Percentiles rank a stretch among this genome's conserved stretches.
phyloP scores from a whole-genome alignment of 306 rosid species.

The Quercus bicolor region DNA sequence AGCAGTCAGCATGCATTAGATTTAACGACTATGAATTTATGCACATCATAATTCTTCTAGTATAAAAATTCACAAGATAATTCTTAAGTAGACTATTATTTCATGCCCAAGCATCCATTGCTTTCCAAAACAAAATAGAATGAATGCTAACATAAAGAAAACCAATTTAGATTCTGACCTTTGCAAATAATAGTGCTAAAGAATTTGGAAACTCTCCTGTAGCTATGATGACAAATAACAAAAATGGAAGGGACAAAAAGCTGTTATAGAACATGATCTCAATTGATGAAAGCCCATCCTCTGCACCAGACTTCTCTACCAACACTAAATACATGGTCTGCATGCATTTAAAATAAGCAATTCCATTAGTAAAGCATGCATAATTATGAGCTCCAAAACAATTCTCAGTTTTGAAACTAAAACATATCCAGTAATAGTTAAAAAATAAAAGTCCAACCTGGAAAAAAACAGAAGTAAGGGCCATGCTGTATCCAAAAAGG shows the following conservation, averaged over 20 bases:
- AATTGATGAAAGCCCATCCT: slow-evolving; percentile 81
- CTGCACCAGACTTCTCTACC: slow-evolving; percentile 96
- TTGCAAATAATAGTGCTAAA: slow-evolving; percentile 61
- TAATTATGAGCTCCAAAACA: background rate
- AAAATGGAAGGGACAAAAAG: slow-evolving; percentile 85
- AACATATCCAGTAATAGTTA: background rate
- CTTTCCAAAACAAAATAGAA: background rate
- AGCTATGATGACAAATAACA: slow-evolving; percentile 77
- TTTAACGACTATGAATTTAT: background rate
- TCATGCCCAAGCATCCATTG: background rate
- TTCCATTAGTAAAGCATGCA: slow-evolving; percentile 24
- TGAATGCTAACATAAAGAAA: slow-evolving; percentile 14
- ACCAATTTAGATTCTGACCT: slow-evolving; percentile 49
- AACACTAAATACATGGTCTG: slow-evolving; percentile 98
- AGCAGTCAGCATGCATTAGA: background rate
- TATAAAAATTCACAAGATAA: background rate
- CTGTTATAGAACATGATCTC: slow-evolving; percentile 98
- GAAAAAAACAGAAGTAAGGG: slow-evolving; percentile 84
- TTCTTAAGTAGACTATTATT: slow-evolving; percentile 3
- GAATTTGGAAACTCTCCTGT: slow-evolving; percentile 91
- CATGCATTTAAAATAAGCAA: slow-evolving; percentile 18
- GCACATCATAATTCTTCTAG: background rate
- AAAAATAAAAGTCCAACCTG: slow-evolving; percentile 51
- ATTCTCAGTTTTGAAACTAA: background rate
- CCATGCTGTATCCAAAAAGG: slow-evolving; percentile 88